Conservation (phyloP, 306 rosid species). For the Trifolium subterraneum region DNA sequence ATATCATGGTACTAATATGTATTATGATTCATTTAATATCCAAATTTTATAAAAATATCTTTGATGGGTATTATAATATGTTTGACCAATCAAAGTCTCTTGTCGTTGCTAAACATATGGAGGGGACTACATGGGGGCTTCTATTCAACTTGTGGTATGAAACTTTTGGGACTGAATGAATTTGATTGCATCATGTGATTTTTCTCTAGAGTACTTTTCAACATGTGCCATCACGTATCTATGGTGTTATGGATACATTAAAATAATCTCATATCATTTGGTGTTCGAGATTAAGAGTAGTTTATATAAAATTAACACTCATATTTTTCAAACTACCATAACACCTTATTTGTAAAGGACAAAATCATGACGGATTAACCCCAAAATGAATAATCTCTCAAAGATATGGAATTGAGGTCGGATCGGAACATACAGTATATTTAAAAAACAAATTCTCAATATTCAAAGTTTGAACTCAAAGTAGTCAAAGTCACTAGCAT, state of each 20-base stretch:
- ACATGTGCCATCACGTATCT: background rate
- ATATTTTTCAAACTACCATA: too few species aligned
- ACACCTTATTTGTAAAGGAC: too few species aligned
- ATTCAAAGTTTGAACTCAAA: slow-evolving; percentile 13
- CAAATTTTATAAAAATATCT: background rate
- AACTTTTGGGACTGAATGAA: background rate
- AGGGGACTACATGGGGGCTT: background rate
- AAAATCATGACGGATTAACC: too few species aligned
- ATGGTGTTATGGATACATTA: too few species aligned
- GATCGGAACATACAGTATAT: too few species aligned
- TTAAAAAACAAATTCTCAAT: background rate
- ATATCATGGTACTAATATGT: background rate
- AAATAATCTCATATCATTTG: too few species aligned
- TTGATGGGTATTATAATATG: background rate
- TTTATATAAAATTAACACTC: too few species aligned
- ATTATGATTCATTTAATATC: background rate
- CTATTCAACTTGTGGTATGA: background rate
- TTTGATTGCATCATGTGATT: slow-evolving; percentile 14
- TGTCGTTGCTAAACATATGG: background rate
- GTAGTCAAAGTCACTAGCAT: background rate
- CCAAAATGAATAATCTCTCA: too few species aligned
- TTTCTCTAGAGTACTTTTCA: background rate
- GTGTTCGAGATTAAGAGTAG: too few species aligned
- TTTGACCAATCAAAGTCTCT: slow-evolving; percentile 30
- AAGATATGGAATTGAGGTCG: too few species aligned